Evolutionary conservation across 768 basidiomycete genomes (phyloP), one percentile per base, ranked within the genome.

Genomic region (Filobasidium floriforme): DNA sequence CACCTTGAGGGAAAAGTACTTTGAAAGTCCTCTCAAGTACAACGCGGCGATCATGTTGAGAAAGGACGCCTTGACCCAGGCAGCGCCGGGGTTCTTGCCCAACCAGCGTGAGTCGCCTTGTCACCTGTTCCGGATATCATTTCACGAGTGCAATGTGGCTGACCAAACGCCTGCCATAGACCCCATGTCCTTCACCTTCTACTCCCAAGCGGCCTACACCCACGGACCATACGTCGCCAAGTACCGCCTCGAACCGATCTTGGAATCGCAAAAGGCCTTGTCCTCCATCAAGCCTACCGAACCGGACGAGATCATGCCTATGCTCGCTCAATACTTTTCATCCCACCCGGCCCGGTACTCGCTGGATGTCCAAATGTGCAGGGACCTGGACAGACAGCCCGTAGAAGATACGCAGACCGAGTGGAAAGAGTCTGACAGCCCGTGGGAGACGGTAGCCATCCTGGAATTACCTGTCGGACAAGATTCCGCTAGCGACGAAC

Each of bases 1-100:
- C 41, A 63, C 66, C 24, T 52, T 71, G 60, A 57, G 70, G 37
- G 66, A 66, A 32, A 69, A 69, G 41, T 69, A 71, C 51, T 71
- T 69, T 51, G 70, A 69, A 40, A 61, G 52, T 22, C 71, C 71
- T 15, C 29, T 57, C 24, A 57, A 5, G 54, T 7, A 57, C 54
- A 57, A 57, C 29, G 54, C 54, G 29, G 54, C 54, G 4, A 57
- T 57, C 26, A 57, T 57, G 54, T 19, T 24, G 22, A 57, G 54
- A 26, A 26, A 24, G 54, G 54, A 57, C 54, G 54, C 54, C 29
- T 57, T 57, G 54, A 28, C 26, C 15, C 54, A 57, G 29, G 54
- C 54, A 4, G 54, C 54, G 7, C 54, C 54, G 15, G 54, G 54
- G 14, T 57, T 57, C 54, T 28, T 57, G 54, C 54, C 54, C 15